Evolutionary conservation across 1,139 yeast species (phyloP).

Genomic region (Suhomyces taliae): DNA sequence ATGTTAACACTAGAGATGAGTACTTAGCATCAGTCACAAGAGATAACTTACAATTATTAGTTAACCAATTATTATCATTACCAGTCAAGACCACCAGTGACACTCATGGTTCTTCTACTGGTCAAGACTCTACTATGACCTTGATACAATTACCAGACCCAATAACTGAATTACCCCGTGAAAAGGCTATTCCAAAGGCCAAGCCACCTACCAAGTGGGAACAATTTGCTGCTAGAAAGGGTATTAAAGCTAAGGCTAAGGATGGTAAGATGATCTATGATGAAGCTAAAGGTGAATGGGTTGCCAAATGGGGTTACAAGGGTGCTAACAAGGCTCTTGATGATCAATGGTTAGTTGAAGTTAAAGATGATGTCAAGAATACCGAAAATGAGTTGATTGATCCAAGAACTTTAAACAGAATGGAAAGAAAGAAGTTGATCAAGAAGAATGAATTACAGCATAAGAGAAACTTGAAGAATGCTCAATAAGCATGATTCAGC

Average conservation of each 20-base stretch:
- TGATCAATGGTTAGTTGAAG: constrained; percentile 94
- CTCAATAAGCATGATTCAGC: neutral
- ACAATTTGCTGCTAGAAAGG: constrained; percentile 91
- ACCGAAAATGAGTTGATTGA: constrained; percentile 75
- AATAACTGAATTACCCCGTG: constrained; percentile 82
- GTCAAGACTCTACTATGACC: constrained; percentile 75
- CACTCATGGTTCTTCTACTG: constrained; percentile 58
- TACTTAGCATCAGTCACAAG: constrained; percentile 71
- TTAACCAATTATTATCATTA: constrained; percentile 85
- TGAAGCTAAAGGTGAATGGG: constrained; percentile 93
- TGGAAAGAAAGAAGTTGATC: constrained; percentile 79
- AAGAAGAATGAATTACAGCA: constrained; percentile 88
- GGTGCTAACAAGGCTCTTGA: constrained; percentile 89
- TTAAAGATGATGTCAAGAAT: constrained; percentile 70
- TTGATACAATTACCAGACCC: constrained; percentile 86
- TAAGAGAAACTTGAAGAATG: constrained; percentile 67
- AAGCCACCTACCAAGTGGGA: constrained; percentile 97
- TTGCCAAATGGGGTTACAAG: constrained; percentile 96
- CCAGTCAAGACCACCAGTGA: constrained; percentile 87
- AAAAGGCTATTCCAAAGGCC: constrained; percentile 89
- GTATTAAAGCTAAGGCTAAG: constrained; percentile 86
- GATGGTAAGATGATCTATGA: constrained; percentile 90
- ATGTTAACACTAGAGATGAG: constrained; percentile 58
- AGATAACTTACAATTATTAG: constrained; percentile 87
- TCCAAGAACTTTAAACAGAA: constrained; percentile 79